Evolutionary conservation across 2,329 filamentous ascomycete genomes (phyloP).

Genomic region (Penicillium sp.): DNA sequence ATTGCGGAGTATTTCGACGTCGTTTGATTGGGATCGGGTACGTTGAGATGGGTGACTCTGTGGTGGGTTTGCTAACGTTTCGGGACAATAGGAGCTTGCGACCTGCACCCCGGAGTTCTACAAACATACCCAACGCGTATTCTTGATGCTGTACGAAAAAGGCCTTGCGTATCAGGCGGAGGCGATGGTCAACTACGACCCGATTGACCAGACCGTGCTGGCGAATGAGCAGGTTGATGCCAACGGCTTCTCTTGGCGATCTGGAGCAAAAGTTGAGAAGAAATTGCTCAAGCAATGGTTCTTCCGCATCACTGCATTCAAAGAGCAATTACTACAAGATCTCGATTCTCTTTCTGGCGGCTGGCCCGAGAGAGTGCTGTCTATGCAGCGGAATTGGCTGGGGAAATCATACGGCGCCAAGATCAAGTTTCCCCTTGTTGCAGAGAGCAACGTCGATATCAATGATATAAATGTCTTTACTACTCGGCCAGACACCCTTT

Average conservation of each 20-base stretch:
- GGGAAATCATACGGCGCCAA: slow-evolving; percentile 76
- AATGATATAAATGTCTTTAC: slow-evolving; percentile 75
- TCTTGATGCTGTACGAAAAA: slow-evolving; percentile 74
- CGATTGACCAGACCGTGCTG: slow-evolving; percentile 84
- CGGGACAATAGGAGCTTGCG: slow-evolving; percentile 69
- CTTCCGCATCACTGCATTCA: slow-evolving; percentile 79
- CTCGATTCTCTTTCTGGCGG: slow-evolving; percentile 68
- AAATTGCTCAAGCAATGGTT: slow-evolving; percentile 86
- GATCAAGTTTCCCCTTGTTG: slow-evolving; percentile 70
- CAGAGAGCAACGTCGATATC: slow-evolving; percentile 31
- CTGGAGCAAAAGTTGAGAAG: slow-evolving; percentile 82
- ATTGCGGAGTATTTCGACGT: slow-evolving; percentile 76
- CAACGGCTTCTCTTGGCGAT: slow-evolving; percentile 84
- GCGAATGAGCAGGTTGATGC: slow-evolving; percentile 94
- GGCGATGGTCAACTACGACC: slow-evolving; percentile 87
- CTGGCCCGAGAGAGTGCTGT: slow-evolving; percentile 82
- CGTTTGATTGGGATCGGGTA: slow-evolving; percentile 83
- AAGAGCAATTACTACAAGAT: slow-evolving; percentile 72
- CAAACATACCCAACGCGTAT: slow-evolving; percentile 86
- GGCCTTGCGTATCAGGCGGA: slow-evolving; percentile 83
- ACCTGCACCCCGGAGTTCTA: slow-evolving; percentile 87
- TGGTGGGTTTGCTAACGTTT: slow-evolving; percentile 16
- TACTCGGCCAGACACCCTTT: slow-evolving; percentile 83
- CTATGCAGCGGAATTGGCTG: slow-evolving; percentile 88
- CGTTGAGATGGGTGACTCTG: slow-evolving; percentile 37